Percentiles rank a stretch among this genome's conserved stretches.
Evolutionary conservation across 495 filamentous ascomycete species (phyloP).

Genomic region (Hypoxylon trugodes): DNA sequence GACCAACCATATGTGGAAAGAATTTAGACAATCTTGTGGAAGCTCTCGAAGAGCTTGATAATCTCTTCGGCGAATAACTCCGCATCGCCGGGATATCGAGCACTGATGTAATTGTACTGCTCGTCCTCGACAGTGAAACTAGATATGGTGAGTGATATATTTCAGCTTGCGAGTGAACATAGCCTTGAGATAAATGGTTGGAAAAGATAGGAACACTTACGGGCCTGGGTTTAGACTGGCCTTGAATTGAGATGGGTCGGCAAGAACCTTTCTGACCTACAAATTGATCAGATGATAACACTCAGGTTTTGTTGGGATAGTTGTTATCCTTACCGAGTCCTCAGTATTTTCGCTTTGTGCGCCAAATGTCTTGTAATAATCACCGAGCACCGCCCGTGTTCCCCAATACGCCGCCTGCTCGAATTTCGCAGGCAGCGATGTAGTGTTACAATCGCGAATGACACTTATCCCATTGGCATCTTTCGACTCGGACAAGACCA

Average conservation of each 20-base stretch:
- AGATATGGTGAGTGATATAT: conserved; percentile 6
- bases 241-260: conserved; percentile 58
- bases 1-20: not conserved
- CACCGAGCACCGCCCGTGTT: conserved; percentile 59
- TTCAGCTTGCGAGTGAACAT: not conserved
- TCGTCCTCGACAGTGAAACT: conserved; percentile 62
- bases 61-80: conserved; percentile 56
- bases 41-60: conserved; percentile 54
- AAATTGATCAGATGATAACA: conserved; percentile 11
- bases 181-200: not conserved
- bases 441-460: conserved; percentile 57
- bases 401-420: conserved; percentile 60
- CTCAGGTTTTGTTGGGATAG: not conserved
- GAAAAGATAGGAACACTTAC: conserved; percentile 54
- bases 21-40: conserved; percentile 37
- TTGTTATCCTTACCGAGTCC: conserved; percentile 45
- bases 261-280: conserved; percentile 58
- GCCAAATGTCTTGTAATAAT: conserved; percentile 67
- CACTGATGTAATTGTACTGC: conserved; percentile 63
- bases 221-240: conserved; percentile 55
- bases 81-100: conserved; percentile 59
- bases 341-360: conserved; percentile 60
- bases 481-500: conserved; percentile 58
- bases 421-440: conserved; percentile 59
- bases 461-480: conserved; percentile 55